Conservation (phyloP, 257 asterid genomes). For the Ilex asprella region DNA sequence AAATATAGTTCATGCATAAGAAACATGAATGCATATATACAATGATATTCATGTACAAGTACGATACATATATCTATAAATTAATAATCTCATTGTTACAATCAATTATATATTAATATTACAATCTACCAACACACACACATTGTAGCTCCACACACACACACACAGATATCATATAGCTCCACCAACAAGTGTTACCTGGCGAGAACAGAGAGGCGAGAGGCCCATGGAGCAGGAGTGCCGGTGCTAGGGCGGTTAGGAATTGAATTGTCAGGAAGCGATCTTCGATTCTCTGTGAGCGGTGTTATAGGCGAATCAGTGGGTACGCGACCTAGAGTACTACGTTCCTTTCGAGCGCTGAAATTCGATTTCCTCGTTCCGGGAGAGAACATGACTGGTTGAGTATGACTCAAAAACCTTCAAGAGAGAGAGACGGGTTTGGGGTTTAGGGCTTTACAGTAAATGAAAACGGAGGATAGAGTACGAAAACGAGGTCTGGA, state of each 20-base stretch:
- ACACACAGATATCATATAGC: no score
- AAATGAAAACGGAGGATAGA: not conserved
- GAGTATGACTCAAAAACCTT: not conserved
- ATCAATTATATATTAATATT: no score
- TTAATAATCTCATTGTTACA: no score
- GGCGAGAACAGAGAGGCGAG: conserved; percentile 85
- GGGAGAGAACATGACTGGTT: conserved; percentile 69
- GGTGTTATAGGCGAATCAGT: conserved; percentile 47
- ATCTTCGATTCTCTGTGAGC: conserved; percentile 38
- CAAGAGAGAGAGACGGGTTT: conserved; percentile 18
- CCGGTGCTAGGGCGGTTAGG: conserved; percentile 80
- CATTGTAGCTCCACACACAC: not conserved
- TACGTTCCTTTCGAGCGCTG: conserved; percentile 41
- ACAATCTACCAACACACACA: not conserved
- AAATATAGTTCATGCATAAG: no score
- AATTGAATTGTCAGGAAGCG: conserved; percentile 35
- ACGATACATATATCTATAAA: not conserved
- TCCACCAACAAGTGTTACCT: conserved; percentile 29
- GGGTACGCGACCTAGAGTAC: conserved; percentile 10
- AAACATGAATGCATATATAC: no score
- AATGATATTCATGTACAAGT: not conserved
- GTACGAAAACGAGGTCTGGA: not conserved
- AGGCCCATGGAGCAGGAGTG: conserved; percentile 92
- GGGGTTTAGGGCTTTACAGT: conserved; percentile 20
- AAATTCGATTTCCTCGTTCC: conserved; percentile 48